These are phyloP conservation scores for Turritis glabra DNA, from an alignment of 345 rosid genomes.

Conservation along the genomic window DNA sequence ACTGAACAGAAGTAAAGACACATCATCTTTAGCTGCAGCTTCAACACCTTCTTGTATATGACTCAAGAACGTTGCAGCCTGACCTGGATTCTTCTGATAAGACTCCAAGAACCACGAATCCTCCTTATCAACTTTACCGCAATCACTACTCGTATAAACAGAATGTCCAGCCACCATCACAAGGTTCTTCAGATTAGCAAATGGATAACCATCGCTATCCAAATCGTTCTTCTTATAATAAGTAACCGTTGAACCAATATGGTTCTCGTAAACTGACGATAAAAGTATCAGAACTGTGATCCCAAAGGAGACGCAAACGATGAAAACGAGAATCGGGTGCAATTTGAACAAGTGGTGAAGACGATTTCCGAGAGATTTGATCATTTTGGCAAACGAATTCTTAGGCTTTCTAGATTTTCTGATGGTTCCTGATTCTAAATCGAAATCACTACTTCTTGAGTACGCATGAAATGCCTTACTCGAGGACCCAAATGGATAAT, in stretches of 20 bases:
- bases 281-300: conserved; percentile 55
- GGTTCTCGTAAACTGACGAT: conserved; percentile 52
- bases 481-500: conserved; percentile 48
- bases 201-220: conserved; percentile 56
- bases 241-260: conserved; percentile 35
- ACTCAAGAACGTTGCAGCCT: conserved; percentile 79
- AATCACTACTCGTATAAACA: conserved; percentile 73
- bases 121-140: conserved; percentile 79
- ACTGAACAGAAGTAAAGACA: conserved; percentile 86
- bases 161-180: conserved; percentile 99
- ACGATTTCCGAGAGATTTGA: conserved; percentile 56
- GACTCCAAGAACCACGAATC: conserved; percentile 94
- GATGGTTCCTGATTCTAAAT: conserved; percentile 67
- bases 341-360: conserved; percentile 60
- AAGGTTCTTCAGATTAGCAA: conserved; percentile 65
- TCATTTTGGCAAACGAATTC: conserved; percentile 53
- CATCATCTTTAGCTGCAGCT: conserved; percentile 57
- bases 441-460: conserved; percentile 66
- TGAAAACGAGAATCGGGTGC: conserved; percentile 59
- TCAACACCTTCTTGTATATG: conserved; percentile 86
- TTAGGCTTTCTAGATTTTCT: conserved; percentile 64
- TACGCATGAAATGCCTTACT: conserved; percentile 73
- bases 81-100: conserved; percentile 92
- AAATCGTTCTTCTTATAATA: conserved; percentile 43
- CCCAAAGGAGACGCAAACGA: conserved; percentile 63